phyloP scores from a whole-genome alignment of 768 basidiomycete species.

The Sarcodon aspratus region DNA sequence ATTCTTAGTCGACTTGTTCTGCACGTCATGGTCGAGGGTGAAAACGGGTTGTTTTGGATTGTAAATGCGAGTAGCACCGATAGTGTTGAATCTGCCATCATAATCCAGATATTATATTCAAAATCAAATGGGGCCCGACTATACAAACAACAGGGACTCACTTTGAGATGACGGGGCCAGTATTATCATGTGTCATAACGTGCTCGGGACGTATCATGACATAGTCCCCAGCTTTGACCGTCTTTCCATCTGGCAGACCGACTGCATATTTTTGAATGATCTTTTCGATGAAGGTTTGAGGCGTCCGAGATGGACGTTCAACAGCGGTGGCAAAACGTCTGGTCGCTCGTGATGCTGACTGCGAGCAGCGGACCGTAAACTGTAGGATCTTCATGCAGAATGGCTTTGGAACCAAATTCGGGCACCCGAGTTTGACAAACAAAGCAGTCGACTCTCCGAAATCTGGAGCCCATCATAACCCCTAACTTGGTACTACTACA shows the following conservation, averaged over 20 bases:
- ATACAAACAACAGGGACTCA: slow-evolving; percentile 25
- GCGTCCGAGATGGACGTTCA: slow-evolving; percentile 20
- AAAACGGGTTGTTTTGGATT: slow-evolving; percentile 84
- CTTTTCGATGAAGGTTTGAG: slow-evolving; percentile 94
- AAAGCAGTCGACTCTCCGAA: no score
- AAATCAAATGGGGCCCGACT: background rate
- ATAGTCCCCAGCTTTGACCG: slow-evolving; percentile 93
- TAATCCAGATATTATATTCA: background rate
- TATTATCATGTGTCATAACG: slow-evolving; percentile 98
- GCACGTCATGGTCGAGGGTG: slow-evolving; percentile 96
- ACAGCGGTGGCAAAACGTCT: slow-evolving; percentile 21
- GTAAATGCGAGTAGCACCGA: slow-evolving; percentile 78
- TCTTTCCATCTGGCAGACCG: slow-evolving; percentile 68
- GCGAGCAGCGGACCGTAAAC: no score
- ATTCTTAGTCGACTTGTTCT: slow-evolving; percentile 88
- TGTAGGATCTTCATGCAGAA: no score
- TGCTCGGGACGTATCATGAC: slow-evolving; percentile 98
- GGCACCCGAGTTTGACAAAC: no score
- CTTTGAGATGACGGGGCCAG: slow-evolving; percentile 97
- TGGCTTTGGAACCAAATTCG: no score
- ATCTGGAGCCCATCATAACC: no score
- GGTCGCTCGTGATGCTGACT: background rate
- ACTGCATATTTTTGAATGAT: slow-evolving; percentile 96
- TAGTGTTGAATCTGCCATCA: slow-evolving; percentile 66
- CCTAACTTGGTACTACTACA: no score